Percentiles rank a stretch among this genome's conserved stretches.
Evolutionary conservation across 352 stramenopile genomes (phyloP).

Genomic region (Blastocystis sp.): DNA sequence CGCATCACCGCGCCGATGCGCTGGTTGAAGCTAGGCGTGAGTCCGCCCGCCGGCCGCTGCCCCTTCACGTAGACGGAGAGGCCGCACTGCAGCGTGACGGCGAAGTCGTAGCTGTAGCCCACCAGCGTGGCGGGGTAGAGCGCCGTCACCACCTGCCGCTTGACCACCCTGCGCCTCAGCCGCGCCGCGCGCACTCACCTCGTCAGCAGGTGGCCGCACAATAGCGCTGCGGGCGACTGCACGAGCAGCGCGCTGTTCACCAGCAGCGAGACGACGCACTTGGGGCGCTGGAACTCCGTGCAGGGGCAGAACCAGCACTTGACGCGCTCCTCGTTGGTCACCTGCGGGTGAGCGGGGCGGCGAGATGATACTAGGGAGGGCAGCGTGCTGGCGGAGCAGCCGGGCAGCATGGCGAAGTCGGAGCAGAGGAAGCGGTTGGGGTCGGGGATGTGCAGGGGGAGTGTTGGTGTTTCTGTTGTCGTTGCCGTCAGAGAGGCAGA

Average conservation of each 20-base stretch:
- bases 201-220: not conserved
- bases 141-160: slow-evolving; percentile 4
- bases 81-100: not conserved
- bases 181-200: not conserved
- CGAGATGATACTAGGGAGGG: not conserved
- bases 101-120: slow-evolving; percentile 10
- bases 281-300: slow-evolving; percentile 25
- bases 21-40: slow-evolving; percentile 33
- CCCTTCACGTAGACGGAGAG: slow-evolving; percentile 19
- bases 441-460: slow-evolving; percentile 14
- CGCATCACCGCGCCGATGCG: not conserved
- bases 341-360: not conserved
- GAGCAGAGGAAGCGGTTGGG: slow-evolving; percentile 47
- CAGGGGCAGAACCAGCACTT: slow-evolving; percentile 27
- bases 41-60: not conserved
- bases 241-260: slow-evolving; percentile 27
- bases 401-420: slow-evolving; percentile 14
- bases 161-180: not conserved
- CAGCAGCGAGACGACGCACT: slow-evolving; percentile 12
- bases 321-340: slow-evolving; percentile 3
- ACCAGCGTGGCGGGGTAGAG: slow-evolving; percentile 54
- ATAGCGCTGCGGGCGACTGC: not conserved
- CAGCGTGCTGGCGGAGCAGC: not conserved
- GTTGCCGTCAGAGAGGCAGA: not conserved
- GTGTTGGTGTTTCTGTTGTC: not conserved